Evolutionary conservation across 2,329 filamentous ascomycete species (phyloP).

Genomic region (Stenocarpella maydis): DNA sequence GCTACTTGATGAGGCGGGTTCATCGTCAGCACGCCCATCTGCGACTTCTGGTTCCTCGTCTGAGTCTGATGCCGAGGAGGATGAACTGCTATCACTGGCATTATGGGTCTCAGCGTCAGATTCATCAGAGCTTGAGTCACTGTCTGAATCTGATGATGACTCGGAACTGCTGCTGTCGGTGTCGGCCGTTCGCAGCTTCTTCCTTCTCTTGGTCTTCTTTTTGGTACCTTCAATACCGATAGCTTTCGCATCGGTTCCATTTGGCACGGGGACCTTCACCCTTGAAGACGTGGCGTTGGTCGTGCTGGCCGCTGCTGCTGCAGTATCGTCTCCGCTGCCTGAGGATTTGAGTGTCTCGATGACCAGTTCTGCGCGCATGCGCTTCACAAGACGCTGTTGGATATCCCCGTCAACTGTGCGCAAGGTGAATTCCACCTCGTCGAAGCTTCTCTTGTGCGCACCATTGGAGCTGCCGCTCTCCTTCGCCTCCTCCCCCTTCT

Average conservation of each 20-base stretch:
- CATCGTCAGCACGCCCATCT: conserved; percentile 28
- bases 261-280: conserved; percentile 36
- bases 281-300: conserved; percentile 41
- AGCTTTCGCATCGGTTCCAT: conserved; percentile 32
- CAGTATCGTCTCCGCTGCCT: conserved; percentile 52
- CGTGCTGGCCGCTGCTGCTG: conserved; percentile 40
- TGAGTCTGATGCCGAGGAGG: conserved; percentile 48
- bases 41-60: conserved; percentile 39
- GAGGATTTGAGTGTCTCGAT: conserved; percentile 59
- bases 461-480: conserved; percentile 41
- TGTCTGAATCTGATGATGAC: conserved; percentile 30
- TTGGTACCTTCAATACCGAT: conserved; percentile 51
- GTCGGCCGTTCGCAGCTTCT: conserved; percentile 60
- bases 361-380: conserved; percentile 69
- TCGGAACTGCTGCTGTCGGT: conserved; percentile 50
- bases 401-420: conserved; percentile 60
- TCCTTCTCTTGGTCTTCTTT: conserved; percentile 56
- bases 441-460: conserved; percentile 54
- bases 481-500: conserved; percentile 45
- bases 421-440: conserved; percentile 61
- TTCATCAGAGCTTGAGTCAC: conserved; percentile 40
- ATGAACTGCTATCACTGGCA: conserved; percentile 47
- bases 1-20: conserved; percentile 40
- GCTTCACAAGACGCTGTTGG: conserved; percentile 65
- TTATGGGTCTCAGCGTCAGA: conserved; percentile 45